phyloP scores from a whole-genome alignment of 1,284 basidiomycete species.

The Cutaneotrichosporon dermatis region DNA sequence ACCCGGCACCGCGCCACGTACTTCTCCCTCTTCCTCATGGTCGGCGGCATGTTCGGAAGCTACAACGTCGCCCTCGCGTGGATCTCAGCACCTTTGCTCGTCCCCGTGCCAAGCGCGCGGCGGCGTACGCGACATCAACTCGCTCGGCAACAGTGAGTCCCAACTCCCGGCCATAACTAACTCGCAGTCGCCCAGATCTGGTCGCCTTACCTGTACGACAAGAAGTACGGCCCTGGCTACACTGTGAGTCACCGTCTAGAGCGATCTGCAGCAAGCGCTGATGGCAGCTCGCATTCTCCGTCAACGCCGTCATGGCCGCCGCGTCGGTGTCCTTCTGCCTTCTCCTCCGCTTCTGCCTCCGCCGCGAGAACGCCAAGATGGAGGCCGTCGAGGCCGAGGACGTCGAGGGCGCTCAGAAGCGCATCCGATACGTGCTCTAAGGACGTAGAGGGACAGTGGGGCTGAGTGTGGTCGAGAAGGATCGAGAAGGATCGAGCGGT shows the following conservation, averaged over 20 bases:
- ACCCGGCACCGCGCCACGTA: slow-evolving; percentile 32
- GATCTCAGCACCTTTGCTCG: slow-evolving; percentile 36
- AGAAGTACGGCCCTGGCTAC: slow-evolving; percentile 27
- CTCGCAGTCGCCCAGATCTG: slow-evolving; percentile 30
- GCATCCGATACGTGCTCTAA: slow-evolving; percentile 1
- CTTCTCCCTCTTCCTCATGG: slow-evolving; percentile 38
- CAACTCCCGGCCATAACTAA: no score
- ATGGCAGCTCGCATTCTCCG: slow-evolving; percentile 21
- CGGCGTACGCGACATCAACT: slow-evolving; percentile 33
- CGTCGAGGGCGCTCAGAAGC: background rate
- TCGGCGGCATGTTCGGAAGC: slow-evolving; percentile 28
- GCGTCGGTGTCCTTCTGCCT: slow-evolving; percentile 20
- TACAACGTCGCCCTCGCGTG: slow-evolving; percentile 37
- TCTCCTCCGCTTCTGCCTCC: slow-evolving; percentile 29
- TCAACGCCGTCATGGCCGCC: slow-evolving; percentile 29
- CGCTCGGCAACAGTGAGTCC: slow-evolving; percentile 16
- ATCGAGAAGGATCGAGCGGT: no score
- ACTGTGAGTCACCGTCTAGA: slow-evolving; percentile 4
- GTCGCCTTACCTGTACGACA: slow-evolving; percentile 36
- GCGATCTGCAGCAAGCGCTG: no score
- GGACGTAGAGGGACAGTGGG: background rate
- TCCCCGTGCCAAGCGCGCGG: slow-evolving; percentile 29
- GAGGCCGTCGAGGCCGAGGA: slow-evolving; percentile 3
- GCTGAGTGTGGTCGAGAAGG: no score
- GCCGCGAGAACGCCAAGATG: slow-evolving; percentile 5